Conservation (phyloP, 352 stramenopile species). For the Pythium biforme region DNA sequence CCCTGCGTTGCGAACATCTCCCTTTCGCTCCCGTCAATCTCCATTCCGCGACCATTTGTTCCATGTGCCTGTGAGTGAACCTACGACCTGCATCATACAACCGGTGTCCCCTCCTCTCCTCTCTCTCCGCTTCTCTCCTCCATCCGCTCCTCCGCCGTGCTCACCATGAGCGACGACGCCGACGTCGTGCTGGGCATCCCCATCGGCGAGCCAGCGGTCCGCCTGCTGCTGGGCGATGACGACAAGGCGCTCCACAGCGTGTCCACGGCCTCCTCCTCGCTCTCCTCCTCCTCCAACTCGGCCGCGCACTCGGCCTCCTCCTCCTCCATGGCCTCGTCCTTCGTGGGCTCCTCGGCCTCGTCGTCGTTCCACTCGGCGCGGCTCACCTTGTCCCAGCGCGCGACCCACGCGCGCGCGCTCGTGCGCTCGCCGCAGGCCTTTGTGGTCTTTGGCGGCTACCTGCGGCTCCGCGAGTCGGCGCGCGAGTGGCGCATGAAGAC, state of each 20-base stretch:
- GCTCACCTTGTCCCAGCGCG: slow-evolving; percentile 34
- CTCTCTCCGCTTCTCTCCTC: background rate
- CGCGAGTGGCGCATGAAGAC: slow-evolving; percentile 45
- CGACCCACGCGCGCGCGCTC: slow-evolving; percentile 26
- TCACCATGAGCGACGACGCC: slow-evolving; percentile 8
- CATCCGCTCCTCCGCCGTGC: background rate
- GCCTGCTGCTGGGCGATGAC: background rate
- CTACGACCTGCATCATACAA: no score
- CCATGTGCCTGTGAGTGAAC: background rate
- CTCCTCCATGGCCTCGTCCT: background rate
- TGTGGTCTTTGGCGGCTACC: slow-evolving; percentile 30
- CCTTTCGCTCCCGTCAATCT: no score
- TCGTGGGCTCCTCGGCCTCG: background rate
- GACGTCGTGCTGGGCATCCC: slow-evolving; percentile 17
- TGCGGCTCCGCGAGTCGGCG: slow-evolving; percentile 32
- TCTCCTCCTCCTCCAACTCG: background rate
- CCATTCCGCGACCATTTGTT: background rate
- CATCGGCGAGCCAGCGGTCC: background rate
- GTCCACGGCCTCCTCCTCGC: background rate
- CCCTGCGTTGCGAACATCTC: no score
- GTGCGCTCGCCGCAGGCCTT: slow-evolving; percentile 13
- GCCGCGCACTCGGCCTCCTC: background rate
- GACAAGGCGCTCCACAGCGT: background rate
- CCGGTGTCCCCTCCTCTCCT: no score
- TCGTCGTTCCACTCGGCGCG: slow-evolving; percentile 12